A percentile compares a stretch with the other conserved stretches of the same genome.
Conservation (phyloP, 2,329 filamentous ascomycete genomes). For the Penicillium verrucosum region DNA sequence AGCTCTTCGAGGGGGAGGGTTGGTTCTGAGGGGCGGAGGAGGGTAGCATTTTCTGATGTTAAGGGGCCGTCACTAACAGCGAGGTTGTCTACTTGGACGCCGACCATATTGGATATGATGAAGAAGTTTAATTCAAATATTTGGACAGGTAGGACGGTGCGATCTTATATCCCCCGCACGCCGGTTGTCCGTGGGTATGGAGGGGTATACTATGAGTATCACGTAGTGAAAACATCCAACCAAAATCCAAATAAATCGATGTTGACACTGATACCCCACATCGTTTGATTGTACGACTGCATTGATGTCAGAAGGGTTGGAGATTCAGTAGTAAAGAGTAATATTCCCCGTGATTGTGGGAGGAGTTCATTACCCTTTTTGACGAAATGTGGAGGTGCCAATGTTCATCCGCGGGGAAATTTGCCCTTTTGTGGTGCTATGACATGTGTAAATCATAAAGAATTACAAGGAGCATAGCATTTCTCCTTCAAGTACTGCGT, state of each 20-base stretch:
- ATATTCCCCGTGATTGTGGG: neutral
- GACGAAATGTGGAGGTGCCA: neutral
- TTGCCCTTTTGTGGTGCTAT: neutral
- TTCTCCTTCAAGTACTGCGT: no score
- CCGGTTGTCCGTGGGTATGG: neutral
- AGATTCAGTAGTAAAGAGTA: neutral
- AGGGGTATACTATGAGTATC: neutral
- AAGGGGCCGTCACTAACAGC: slow-evolving; percentile 50
- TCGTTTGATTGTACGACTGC: neutral
- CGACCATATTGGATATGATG: slow-evolving; percentile 17
- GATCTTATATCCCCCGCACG: neutral
- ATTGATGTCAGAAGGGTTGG: neutral
- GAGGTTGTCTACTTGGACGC: slow-evolving; percentile 25
- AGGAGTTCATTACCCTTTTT: neutral
- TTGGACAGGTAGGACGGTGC: neutral
- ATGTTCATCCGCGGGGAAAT: neutral
- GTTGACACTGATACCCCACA: neutral
- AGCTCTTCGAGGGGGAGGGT: slow-evolving; percentile 49
- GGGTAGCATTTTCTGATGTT: slow-evolving; percentile 42
- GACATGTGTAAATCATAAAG: neutral
- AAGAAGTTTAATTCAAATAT: neutral
- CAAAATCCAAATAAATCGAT: neutral
- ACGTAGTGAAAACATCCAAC: neutral
- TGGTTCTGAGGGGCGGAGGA: slow-evolving; percentile 45
- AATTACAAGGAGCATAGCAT: no score